Evolutionary conservation across 2,329 filamentous ascomycete species (phyloP).

Genomic region (Sporothrix euskadiensis): DNA sequence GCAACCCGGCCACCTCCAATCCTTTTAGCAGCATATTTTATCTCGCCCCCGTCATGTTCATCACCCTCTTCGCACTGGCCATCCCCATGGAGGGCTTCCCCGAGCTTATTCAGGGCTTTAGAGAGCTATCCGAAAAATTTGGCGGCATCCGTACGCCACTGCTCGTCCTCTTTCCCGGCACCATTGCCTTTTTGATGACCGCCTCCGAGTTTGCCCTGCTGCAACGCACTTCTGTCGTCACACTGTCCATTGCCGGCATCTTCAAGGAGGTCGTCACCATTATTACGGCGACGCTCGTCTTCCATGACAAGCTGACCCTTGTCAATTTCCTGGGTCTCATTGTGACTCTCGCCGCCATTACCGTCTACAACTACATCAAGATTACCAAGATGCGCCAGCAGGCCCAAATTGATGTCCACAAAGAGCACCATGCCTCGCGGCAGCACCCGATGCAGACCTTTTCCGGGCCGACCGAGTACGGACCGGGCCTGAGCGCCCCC

Average conservation of each 20-base stretch:
- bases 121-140: slow-evolving; percentile 63
- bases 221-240: slow-evolving; percentile 93
- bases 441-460: slow-evolving; percentile 12
- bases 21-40: slow-evolving; percentile 97
- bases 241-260: slow-evolving; percentile 92
- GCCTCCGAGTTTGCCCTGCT: slow-evolving; percentile 92
- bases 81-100: slow-evolving; percentile 80
- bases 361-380: slow-evolving; percentile 91
- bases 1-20: slow-evolving; percentile 92
- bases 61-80: slow-evolving; percentile 75
- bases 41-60: slow-evolving; percentile 95
- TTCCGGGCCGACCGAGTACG: slow-evolving; percentile 4
- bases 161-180: slow-evolving; percentile 84
- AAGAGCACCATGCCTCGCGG: slow-evolving; percentile 37
- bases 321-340: slow-evolving; percentile 85
- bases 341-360: slow-evolving; percentile 86
- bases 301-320: slow-evolving; percentile 81
- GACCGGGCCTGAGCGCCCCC: background rate
- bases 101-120: slow-evolving; percentile 66
- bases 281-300: slow-evolving; percentile 79
- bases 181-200: slow-evolving; percentile 94
- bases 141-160: slow-evolving; percentile 66
- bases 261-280: slow-evolving; percentile 99
- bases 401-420: slow-evolving; percentile 57
- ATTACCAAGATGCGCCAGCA: slow-evolving; percentile 84